Percentiles rank a stretch among this genome's conserved stretches.
phyloP scores from a whole-genome alignment of 768 basidiomycete genomes.

The Amanita molliuscula region DNA sequence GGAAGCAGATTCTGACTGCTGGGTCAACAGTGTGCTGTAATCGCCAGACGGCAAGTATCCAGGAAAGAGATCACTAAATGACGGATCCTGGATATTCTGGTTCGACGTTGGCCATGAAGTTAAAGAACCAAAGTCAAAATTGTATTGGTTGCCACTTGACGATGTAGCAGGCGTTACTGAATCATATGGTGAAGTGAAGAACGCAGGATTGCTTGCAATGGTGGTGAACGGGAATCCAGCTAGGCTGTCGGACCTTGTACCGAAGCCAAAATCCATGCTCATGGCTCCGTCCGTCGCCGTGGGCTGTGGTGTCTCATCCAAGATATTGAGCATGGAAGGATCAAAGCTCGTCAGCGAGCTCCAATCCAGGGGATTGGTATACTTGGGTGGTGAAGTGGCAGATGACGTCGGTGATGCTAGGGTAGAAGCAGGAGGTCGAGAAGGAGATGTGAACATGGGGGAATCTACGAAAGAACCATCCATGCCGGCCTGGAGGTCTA shows the following conservation, averaged over 20 bases:
- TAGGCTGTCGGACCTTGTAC: slow-evolving; percentile 34
- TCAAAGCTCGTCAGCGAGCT: slow-evolving; percentile 63
- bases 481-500: slow-evolving; percentile 8
- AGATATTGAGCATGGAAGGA: slow-evolving; percentile 49
- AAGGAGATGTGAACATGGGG: slow-evolving; percentile 18
- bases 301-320: slow-evolving; percentile 50
- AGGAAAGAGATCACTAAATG: slow-evolving; percentile 36
- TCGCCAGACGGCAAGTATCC: slow-evolving; percentile 7
- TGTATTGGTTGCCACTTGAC: slow-evolving; percentile 24
- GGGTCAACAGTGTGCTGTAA: background rate
- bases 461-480: slow-evolving; percentile 15
- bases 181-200: slow-evolving; percentile 61
- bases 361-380: slow-evolving; percentile 46
- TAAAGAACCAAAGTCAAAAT: slow-evolving; percentile 35
- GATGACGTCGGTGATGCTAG: slow-evolving; percentile 17
- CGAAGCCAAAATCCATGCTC: slow-evolving; percentile 52
- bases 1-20: background rate
- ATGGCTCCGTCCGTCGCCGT: slow-evolving; percentile 48
- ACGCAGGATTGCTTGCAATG: slow-evolving; percentile 75
- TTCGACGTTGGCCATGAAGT: slow-evolving; percentile 31
- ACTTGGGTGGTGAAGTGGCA: slow-evolving; percentile 22
- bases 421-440: slow-evolving; percentile 11
- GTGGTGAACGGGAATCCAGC: slow-evolving; percentile 56
- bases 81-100: slow-evolving; percentile 20
- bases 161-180: slow-evolving; percentile 17